These are phyloP conservation scores for Graphiopsis chlorocephala DNA, from an alignment of 2,329 filamentous ascomycete genomes.

Conservation along the genomic window DNA sequence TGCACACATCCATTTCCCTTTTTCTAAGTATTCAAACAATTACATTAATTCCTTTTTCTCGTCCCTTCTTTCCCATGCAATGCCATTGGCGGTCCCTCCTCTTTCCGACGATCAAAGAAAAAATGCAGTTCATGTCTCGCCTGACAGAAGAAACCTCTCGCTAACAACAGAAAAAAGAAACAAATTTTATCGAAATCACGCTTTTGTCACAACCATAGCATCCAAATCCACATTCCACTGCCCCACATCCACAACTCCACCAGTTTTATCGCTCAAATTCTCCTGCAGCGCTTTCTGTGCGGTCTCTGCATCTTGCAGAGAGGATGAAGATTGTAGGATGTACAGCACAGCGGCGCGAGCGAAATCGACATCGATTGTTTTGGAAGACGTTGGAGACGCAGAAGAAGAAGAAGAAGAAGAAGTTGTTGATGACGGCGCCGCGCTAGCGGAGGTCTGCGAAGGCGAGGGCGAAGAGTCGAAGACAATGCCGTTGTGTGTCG, in stretches of 20 bases:
- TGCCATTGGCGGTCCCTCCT: neutral
- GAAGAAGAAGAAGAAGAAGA: neutral
- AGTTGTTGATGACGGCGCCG: constrained; percentile 22
- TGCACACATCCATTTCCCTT: neutral
- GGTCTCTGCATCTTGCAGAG: constrained; percentile 39
- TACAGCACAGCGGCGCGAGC: constrained; percentile 46
- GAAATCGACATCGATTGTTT: constrained; percentile 39
- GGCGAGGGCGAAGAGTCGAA: constrained; percentile 20
- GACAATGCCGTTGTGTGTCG: constrained; percentile 35
- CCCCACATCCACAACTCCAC: neutral
- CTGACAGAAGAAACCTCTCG: neutral
- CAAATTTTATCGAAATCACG: neutral
- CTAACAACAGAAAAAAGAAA: neutral
- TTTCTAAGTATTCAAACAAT: neutral
- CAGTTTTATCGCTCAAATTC: constrained; percentile 28
- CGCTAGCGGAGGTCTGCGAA: constrained; percentile 16
- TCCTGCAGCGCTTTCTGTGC: constrained; percentile 44
- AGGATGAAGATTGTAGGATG: constrained; percentile 42
- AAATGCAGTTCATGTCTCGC: neutral
- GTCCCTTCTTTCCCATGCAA: neutral
- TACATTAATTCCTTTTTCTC: neutral
- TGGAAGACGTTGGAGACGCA: constrained; percentile 18
- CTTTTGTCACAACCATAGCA: neutral
- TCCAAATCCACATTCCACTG: neutral
- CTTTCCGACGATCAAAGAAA: neutral